These are phyloP conservation scores for Ambrosia hybrid DNA, from an alignment of 140 eudicot genomes.

Conservation along the genomic window DNA sequence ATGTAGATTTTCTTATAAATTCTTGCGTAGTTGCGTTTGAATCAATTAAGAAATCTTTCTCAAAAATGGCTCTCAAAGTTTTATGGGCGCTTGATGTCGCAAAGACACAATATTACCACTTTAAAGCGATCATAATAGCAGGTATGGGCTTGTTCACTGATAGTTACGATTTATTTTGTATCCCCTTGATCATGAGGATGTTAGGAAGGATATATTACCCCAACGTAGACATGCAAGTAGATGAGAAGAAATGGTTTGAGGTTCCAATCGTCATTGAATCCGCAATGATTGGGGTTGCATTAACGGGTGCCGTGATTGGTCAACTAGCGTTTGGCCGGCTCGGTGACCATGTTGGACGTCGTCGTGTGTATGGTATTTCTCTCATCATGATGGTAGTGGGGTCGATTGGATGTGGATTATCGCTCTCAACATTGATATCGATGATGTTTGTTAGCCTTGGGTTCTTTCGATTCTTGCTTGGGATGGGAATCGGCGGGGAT, in stretches of 20 bases:
- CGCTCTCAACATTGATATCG: constrained; percentile 34
- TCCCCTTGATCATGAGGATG: constrained; percentile 50
- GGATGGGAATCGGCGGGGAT: constrained; percentile 70
- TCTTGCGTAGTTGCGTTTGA: not conserved
- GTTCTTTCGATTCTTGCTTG: constrained; percentile 50
- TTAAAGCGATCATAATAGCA: constrained; percentile 59
- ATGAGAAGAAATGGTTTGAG: constrained; percentile 11
- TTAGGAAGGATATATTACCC: constrained; percentile 53
- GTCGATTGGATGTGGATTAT: constrained; percentile 55
- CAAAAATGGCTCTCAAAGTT: constrained; percentile 52
- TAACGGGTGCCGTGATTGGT: constrained; percentile 51
- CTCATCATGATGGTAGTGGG: constrained; percentile 49
- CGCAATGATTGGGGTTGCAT: constrained; percentile 34
- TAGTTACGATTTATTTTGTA: constrained; percentile 58
- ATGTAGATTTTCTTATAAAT: not conserved
- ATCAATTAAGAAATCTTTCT: constrained; percentile 1
- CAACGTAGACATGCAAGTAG: not conserved
- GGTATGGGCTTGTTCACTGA: constrained; percentile 69
- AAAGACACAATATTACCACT: constrained; percentile 60
- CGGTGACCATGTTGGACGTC: constrained; percentile 51
- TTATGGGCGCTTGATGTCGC: constrained; percentile 56
- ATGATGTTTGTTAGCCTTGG: constrained; percentile 44
- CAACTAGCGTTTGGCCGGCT: constrained; percentile 50
- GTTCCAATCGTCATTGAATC: constrained; percentile 32
- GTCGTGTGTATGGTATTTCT: constrained; percentile 48